Percentiles rank a stretch among this genome's conserved stretches.
phyloP scores from a whole-genome alignment of 2,329 filamentous ascomycete species.

The Cryphonectria parasitica region DNA sequence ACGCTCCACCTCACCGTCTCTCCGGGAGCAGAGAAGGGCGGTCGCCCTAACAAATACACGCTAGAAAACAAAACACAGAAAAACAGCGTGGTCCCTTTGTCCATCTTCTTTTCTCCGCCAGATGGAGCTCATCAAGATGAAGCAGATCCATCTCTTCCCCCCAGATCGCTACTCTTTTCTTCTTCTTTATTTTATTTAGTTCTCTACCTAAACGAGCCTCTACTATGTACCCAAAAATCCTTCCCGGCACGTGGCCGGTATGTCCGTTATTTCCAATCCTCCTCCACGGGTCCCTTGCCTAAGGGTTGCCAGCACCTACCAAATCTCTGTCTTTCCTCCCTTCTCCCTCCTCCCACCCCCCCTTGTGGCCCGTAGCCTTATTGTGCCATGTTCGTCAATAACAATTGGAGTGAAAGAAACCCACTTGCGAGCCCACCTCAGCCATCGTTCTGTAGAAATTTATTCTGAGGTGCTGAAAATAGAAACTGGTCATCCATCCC shows the following conservation, averaged over 20 bases:
- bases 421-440: slow-evolving; percentile 7
- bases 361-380: slow-evolving; percentile 8
- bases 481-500: neutral
- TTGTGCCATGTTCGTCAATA: slow-evolving; percentile 9
- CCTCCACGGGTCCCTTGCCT: neutral
- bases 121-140: slow-evolving; percentile 11
- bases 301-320: neutral
- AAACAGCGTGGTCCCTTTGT: neutral
- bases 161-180: neutral
- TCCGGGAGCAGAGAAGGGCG: slow-evolving; percentile 9
- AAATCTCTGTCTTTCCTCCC: neutral
- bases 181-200: neutral
- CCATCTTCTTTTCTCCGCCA: neutral
- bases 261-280: neutral
- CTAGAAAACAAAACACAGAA: neutral
- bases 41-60: slow-evolving; percentile 10
- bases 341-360: too few relatives aligned
- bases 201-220: neutral
- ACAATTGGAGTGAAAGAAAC: neutral
- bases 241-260: neutral
- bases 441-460: neutral
- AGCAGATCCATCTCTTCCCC: neutral
- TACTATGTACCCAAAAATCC: too few relatives aligned
- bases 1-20: slow-evolving; percentile 20
- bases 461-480: neutral